Conservation (phyloP, 2,329 filamentous ascomycete species). For the Colletotrichum caudatum region DNA sequence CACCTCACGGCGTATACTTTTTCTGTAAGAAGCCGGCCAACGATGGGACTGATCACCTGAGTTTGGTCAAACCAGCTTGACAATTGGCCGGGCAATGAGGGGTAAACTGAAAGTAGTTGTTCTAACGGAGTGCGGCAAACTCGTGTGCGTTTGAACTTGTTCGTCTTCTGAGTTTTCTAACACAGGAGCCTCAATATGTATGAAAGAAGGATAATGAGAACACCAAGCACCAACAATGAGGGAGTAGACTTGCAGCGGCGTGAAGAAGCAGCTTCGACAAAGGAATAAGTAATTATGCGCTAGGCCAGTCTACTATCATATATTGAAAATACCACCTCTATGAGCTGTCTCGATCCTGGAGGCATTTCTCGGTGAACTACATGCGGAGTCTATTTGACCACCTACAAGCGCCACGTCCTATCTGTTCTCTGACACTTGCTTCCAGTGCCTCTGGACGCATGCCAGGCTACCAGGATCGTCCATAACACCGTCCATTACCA, state of each 20-base stretch:
- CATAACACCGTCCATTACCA: no score
- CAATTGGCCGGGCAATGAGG: background rate
- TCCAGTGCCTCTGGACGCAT: background rate
- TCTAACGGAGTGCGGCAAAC: constrained; percentile 1
- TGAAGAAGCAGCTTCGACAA: background rate
- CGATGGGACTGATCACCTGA: background rate
- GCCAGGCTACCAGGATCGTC: background rate
- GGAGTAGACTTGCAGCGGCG: background rate
- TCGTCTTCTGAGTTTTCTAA: background rate
- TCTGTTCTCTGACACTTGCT: background rate
- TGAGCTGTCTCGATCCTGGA: no score
- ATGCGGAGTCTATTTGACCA: background rate
- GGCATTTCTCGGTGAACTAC: background rate
- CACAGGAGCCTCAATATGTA: background rate
- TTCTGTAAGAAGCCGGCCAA: background rate
- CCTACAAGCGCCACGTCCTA: no score
- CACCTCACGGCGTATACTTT: background rate
- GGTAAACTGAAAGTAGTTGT: background rate
- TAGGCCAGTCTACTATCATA: constrained; percentile 26
- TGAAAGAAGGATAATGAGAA: constrained; percentile 2
- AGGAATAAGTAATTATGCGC: constrained; percentile 8
- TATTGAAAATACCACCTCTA: background rate
- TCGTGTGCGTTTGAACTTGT: no score
- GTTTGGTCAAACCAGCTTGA: background rate
- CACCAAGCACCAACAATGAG: background rate